Base-by-base conservation (phyloP, 805 yeast species). In the Candida palmyrensis region DNA sequence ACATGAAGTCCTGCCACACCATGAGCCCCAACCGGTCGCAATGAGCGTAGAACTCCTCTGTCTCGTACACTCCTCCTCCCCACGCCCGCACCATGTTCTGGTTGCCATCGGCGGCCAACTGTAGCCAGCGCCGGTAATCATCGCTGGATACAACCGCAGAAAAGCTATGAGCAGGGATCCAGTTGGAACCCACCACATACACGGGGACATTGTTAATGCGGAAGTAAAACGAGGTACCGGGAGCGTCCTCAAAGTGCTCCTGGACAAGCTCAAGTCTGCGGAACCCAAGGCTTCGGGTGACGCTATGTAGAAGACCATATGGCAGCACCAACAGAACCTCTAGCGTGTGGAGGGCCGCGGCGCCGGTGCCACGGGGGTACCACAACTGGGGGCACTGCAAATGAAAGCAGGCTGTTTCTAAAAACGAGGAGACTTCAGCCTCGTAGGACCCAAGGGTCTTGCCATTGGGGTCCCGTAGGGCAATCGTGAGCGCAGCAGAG, bases 1-100 rank as follows among this genome's bases (percentile, higher is more conserved):
- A 73, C 76, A 72, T 66, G 45, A 73, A 70, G 43, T 73, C 79
- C 34, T 73, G 78, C 75, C 77, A 73, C 6, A 73, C 66, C 43
- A 73, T 28, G 8, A 73, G 33, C 3, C 75, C 75, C 3, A 53
- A 38, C 13, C 56, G 30, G 40, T 70, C 75, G 47, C 75, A 71
- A 37, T 55, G 60, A 18, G 57, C 51, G 43, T 71, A 71, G 41
- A 71, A 65, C 5, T 39, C 24, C 19, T 68, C 72, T 17, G 42
- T 46, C 38, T 71, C 75, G 39, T 63, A 71, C 38, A 47, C 51
- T 2, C 76, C 76, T 18, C 76, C 76, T 6, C 69, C 76, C 75
- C 75, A 71, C 2, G 68, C 60, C 25, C 75, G 49, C 22, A 70
- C 41, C 69, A 68, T 65, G 33, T 60, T 63, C 36, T 66, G 72